Evolutionary conservation across 2,329 filamentous ascomycete species (phyloP).

Genomic region (Scolecobasidium constrictum): DNA sequence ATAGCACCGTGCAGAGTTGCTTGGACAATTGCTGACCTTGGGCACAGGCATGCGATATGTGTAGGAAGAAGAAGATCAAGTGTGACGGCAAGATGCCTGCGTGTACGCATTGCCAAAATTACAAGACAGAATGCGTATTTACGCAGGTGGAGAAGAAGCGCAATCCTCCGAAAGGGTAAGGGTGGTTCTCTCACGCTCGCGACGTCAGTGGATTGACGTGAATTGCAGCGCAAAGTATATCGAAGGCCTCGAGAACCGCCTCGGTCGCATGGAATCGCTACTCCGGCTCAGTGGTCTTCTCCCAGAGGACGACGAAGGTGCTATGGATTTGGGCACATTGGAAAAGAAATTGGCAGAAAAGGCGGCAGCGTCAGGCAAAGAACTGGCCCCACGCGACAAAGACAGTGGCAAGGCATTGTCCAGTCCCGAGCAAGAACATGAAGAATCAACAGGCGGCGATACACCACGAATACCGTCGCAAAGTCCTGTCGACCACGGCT

Average conservation of each 20-base stretch:
- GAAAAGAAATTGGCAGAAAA: conserved; percentile 61
- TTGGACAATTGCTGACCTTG: conserved; percentile 16
- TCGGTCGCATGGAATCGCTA: conserved; percentile 92
- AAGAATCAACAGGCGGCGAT: neutral
- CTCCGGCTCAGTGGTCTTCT: conserved; percentile 77
- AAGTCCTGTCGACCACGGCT: conserved; percentile 30
- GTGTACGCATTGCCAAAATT: conserved; percentile 93
- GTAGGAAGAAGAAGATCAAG: conserved; percentile 91
- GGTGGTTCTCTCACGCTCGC: conserved; percentile 19
- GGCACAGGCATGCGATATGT: conserved; percentile 82
- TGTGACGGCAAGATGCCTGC: conserved; percentile 93
- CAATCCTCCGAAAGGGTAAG: conserved; percentile 87
- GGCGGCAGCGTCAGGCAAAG: conserved; percentile 15
- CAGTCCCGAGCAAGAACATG: conserved; percentile 3
- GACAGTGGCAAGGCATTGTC: neutral
- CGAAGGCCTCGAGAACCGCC: conserved; percentile 85
- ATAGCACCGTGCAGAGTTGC: too few species aligned
- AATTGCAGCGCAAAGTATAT: conserved; percentile 83
- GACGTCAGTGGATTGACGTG: neutral
- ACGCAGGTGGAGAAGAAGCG: conserved; percentile 99
- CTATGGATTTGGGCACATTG: conserved; percentile 76
- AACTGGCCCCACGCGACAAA: conserved; percentile 9
- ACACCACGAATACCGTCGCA: neutral
- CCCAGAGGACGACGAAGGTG: conserved; percentile 72
- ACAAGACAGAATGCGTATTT: conserved; percentile 95